Evolutionary conservation across 352 stramenopile species (phyloP), one percentile per base, ranked within the genome.

Genomic region (Peronosclerospora sorghi): DNA sequence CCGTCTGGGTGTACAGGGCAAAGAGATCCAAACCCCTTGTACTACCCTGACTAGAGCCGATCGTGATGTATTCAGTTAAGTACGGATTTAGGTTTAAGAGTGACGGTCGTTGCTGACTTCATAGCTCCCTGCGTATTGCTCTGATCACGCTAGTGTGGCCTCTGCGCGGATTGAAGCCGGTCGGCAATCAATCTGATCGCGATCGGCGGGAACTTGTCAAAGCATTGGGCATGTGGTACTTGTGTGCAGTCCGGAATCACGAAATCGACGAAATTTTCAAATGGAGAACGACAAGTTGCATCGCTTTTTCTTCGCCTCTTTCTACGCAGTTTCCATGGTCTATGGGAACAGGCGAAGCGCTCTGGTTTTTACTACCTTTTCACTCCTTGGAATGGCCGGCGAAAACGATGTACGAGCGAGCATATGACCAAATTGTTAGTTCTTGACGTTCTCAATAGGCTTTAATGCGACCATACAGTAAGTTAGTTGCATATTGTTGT

Each of bases 301-400:
- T 56, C 30, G 2, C 41, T 38, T n/a, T 52, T 41, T 26, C n/a
- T n/a, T n/a, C n/a, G n/a, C n/a, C n/a, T n/a, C n/a, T n/a, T n/a
- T n/a, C n/a, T n/a, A n/a, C 3, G 21, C 21, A 7, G 23, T 54
- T 26, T 41, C 24, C 21, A 41, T 27, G 51, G 28, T 12, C 28
- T 12, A 15, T 12, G 28, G 79, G 17, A n/a, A 72, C 70, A 13
- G 34, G 83, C 95, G 54, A 95, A 91, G 41, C 65, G 68, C 5
- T 96, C 92, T 56, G 75, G 80, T 6, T 97, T 96, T 45, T 87
- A 96, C 60, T 75, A 89, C 45, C 81, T 14, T 95, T 92, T 49
- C n/a, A 60, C 62, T 15, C 67, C 78, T 0, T 43, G 64, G 0
- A 69, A 91, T 48, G 56, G 61, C 1, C 84, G 95, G 46, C 57